These are phyloP conservation scores for Ganoderma boninense DNA, from an alignment of 1,284 basidiomycete genomes.

Conservation along the genomic window DNA sequence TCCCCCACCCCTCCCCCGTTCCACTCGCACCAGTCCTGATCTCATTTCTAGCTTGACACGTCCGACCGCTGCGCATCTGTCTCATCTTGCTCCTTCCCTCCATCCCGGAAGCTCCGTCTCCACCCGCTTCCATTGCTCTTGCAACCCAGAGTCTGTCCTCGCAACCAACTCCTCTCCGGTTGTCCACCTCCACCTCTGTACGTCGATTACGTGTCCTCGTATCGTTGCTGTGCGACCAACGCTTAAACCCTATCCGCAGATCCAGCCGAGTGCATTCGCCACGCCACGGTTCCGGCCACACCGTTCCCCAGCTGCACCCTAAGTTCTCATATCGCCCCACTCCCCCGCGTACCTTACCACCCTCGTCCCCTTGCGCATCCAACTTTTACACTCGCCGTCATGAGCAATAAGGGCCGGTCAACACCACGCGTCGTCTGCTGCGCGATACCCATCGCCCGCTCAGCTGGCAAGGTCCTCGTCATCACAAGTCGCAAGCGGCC, in stretches of 20 bases:
- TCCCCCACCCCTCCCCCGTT: slow-evolving; percentile 11
- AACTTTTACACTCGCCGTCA: slow-evolving; percentile 41
- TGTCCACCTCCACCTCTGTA: slow-evolving; percentile 12
- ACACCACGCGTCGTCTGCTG: slow-evolving; percentile 86
- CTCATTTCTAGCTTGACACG: not conserved
- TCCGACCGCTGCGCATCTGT: slow-evolving; percentile 12
- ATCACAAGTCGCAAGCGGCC: slow-evolving; percentile 83
- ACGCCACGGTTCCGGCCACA: slow-evolving; percentile 7
- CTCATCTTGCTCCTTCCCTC: slow-evolving; percentile 7
- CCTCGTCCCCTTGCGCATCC: slow-evolving; percentile 27
- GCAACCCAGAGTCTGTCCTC: not conserved
- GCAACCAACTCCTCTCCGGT: not conserved
- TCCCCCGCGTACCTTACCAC: slow-evolving; percentile 23
- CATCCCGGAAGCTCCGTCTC: not conserved
- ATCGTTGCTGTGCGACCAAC: slow-evolving; percentile 12
- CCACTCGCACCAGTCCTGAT: not conserved
- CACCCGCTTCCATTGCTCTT: not conserved
- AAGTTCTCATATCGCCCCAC: slow-evolving; percentile 12
- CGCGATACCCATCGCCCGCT: slow-evolving; percentile 79
- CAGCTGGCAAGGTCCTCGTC: slow-evolving; percentile 78
- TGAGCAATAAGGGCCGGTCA: slow-evolving; percentile 81
- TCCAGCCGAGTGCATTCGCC: slow-evolving; percentile 14
- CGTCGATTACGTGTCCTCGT: slow-evolving; percentile 33
- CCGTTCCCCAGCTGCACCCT: slow-evolving; percentile 4
- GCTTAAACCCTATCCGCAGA: slow-evolving; percentile 17